phyloP scores from a whole-genome alignment of 495 filamentous ascomycete genomes.

The Aspergillus avenaceus region DNA sequence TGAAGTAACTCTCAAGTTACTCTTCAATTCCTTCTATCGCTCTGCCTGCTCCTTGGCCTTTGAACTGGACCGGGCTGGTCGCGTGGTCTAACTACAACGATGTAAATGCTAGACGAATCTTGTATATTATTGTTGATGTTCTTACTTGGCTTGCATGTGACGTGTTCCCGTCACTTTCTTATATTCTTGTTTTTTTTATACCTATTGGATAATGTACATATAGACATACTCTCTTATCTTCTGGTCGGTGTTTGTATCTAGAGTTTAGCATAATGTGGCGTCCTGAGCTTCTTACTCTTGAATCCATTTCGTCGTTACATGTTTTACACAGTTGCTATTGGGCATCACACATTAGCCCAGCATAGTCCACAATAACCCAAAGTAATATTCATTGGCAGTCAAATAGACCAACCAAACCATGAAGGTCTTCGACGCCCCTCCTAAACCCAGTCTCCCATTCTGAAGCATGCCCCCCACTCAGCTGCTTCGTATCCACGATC shows the following conservation, averaged over 20 bases:
- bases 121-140: background rate
- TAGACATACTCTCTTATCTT: background rate
- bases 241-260: too few relatives aligned
- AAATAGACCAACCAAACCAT: conserved; percentile 23
- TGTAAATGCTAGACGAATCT: background rate
- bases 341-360: too few relatives aligned
- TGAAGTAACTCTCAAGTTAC: conserved; percentile 11
- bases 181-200: background rate
- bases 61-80: conserved; percentile 17
- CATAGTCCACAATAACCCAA: too few relatives aligned
- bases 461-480: conserved; percentile 37
- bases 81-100: background rate
- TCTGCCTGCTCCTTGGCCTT: conserved; percentile 37
- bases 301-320: too few relatives aligned
- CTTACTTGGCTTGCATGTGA: too few relatives aligned
- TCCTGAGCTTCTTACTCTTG: too few relatives aligned
- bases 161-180: too few relatives aligned
- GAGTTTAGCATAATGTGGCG: too few relatives aligned
- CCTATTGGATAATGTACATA: background rate
- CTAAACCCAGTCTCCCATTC: conserved; percentile 52
- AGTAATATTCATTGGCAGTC: too few relatives aligned
- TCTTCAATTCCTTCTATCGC: conserved; percentile 37
- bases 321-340: too few relatives aligned
- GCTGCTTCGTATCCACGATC: conserved; percentile 37
- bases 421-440: conserved; percentile 40